Evolutionary conservation across 129 eudicot species (phyloP).

Genomic region (Ambrosia artemisiifolia): DNA sequence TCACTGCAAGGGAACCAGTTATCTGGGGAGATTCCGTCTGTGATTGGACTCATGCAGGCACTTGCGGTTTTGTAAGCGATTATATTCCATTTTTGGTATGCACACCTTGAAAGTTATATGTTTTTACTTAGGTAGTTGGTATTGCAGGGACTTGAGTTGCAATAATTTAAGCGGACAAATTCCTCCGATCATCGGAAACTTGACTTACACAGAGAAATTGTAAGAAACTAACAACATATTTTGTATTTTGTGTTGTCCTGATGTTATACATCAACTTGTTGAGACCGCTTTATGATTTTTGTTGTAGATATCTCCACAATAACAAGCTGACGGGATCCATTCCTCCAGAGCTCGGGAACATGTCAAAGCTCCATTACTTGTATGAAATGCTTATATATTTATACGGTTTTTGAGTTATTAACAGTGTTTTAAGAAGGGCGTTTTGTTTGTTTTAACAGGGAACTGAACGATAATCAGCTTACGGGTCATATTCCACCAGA

Average conservation of each 20-base stretch:
- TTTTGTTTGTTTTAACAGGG: constrained; percentile 42
- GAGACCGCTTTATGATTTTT: constrained; percentile 5
- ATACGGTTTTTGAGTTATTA: neutral
- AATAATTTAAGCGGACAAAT: constrained; percentile 73
- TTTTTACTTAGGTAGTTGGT: neutral
- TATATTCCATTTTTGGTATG: neutral
- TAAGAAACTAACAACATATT: constrained; percentile 33
- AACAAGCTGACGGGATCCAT: constrained; percentile 84
- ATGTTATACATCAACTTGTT: neutral
- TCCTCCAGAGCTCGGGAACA: constrained; percentile 95
- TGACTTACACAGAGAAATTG: constrained; percentile 91
- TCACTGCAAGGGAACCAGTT: constrained; percentile 86
- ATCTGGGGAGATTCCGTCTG: constrained; percentile 80
- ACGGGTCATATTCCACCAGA: constrained; percentile 78
- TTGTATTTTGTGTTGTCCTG: neutral
- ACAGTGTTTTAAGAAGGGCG: neutral
- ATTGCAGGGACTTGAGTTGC: constrained; percentile 78
- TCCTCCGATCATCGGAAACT: constrained; percentile 85
- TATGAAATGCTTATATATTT: constrained; percentile 20
- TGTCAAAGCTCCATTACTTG: constrained; percentile 95
- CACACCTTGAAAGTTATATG: neutral
- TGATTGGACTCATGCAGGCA: constrained; percentile 98
- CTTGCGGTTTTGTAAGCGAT: constrained; percentile 88
- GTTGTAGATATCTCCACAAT: constrained; percentile 79
- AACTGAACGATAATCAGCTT: constrained; percentile 80